These are phyloP conservation scores for Vitis hybrid DNA, from an alignment of 177 flowering plant genomes.

Conservation along the genomic window DNA sequence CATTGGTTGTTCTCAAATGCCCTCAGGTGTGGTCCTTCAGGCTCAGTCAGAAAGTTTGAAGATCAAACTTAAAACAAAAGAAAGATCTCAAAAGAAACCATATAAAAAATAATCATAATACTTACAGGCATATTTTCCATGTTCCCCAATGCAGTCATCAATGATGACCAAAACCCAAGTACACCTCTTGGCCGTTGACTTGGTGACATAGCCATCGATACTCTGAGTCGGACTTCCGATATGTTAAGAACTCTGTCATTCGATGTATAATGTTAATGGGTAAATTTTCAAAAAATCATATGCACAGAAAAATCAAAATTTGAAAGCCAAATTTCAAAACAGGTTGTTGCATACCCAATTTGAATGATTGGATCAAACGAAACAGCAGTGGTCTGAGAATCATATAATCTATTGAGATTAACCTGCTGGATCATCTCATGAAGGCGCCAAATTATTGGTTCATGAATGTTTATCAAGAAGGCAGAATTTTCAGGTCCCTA, in stretches of 20 bases:
- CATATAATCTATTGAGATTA: conserved; percentile 53
- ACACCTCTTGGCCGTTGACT: conserved; percentile 96
- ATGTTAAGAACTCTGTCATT: conserved; percentile 74
- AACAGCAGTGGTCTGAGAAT: conserved; percentile 66
- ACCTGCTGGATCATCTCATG: conserved; percentile 95
- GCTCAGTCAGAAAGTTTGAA: too few relatives aligned
- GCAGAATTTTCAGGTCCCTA: conserved; percentile 89
- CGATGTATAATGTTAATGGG: conserved; percentile 4
- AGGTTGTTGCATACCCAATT: conserved; percentile 63
- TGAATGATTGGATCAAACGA: conserved; percentile 91
- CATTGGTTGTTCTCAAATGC: too few relatives aligned
- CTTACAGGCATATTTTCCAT: conserved; percentile 97
- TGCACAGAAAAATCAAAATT: not conserved
- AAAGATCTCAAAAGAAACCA: not conserved
- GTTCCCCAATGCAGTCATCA: conserved; percentile 99
- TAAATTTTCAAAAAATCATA: not conserved
- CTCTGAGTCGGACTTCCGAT: conserved; percentile 86
- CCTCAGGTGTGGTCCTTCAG: too few relatives aligned
- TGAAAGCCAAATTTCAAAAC: not conserved
- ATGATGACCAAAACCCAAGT: conserved; percentile 97
- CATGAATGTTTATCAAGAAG: conserved; percentile 85
- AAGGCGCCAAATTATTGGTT: conserved; percentile 98
- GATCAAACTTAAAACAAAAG: not conserved
- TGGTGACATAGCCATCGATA: conserved; percentile 98
- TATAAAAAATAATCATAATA: not conserved